Evolutionary conservation across 345 rosid genomes (phyloP).

Genomic region (Sisymbrium altissimum): DNA sequence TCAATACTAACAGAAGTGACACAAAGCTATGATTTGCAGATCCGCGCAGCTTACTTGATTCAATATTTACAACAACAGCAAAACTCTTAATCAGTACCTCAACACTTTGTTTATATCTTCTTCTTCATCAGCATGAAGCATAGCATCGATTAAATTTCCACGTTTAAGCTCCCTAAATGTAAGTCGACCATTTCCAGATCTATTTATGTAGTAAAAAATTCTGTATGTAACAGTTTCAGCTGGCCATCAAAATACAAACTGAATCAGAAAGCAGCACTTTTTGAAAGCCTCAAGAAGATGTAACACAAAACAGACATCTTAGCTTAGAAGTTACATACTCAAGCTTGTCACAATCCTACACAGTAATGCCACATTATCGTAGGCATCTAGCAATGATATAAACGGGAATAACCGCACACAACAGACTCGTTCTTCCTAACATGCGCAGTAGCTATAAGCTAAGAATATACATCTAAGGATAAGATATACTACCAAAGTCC

Average conservation of each 20-base stretch:
- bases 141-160: constrained; percentile 80
- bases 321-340: background rate
- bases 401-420: background rate
- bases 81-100: constrained; percentile 47
- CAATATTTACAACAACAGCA: background rate
- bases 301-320: background rate
- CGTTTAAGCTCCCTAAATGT: constrained; percentile 88
- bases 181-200: constrained; percentile 84
- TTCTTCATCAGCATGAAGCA: constrained; percentile 95
- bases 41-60: background rate
- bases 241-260: constrained; percentile 39
- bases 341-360: background rate
- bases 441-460: background rate
- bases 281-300: background rate
- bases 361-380: background rate
- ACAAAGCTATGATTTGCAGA: background rate
- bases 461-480: background rate
- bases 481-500: background rate
- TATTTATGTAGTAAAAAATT: constrained; percentile 88
- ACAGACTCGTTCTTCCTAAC: constrained; percentile 1
- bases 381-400: background rate
- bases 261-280: constrained; percentile 7
- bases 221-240: constrained; percentile 98
- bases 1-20: background rate
- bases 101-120: constrained; percentile 97